phyloP scores from a whole-genome alignment of 1,139 yeast genomes.

The Suhomyces panamericanus region DNA sequence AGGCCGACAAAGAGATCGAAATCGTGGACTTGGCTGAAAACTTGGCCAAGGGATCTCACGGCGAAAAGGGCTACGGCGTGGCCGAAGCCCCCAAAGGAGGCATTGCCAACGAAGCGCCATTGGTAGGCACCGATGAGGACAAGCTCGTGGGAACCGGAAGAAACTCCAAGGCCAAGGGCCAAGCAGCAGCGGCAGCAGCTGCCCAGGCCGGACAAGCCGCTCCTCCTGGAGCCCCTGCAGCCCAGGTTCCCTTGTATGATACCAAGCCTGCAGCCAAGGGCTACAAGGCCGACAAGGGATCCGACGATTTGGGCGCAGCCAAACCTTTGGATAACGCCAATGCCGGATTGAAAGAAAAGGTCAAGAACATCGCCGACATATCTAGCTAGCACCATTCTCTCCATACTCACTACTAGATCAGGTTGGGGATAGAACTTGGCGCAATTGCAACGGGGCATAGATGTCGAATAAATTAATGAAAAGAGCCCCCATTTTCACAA shows the following conservation, averaged over 20 bases:
- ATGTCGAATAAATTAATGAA: too few relatives aligned
- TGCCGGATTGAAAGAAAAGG: constrained; percentile 1
- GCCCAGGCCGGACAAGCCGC: not conserved
- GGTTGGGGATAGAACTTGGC: not conserved
- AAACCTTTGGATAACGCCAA: constrained; percentile 2
- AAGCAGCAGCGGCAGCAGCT: constrained; percentile 1
- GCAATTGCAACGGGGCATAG: not conserved
- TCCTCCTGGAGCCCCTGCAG: not conserved
- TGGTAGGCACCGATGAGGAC: constrained; percentile 47
- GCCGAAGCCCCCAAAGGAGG: constrained; percentile 54
- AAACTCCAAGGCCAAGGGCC: constrained; percentile 14
- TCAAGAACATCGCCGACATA: constrained; percentile 7
- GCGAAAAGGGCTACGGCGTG: constrained; percentile 45
- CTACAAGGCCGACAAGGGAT: constrained; percentile 18
- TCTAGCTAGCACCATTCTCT: not conserved
- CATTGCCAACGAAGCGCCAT: constrained; percentile 48
- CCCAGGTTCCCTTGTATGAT: constrained; percentile 5
- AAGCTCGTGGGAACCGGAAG: constrained; percentile 29
- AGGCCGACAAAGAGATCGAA: constrained; percentile 32
- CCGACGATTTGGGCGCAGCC: constrained; percentile 2
- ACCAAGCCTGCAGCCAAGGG: constrained; percentile 12
- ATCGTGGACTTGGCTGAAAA: constrained; percentile 43
- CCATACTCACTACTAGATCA: not conserved
- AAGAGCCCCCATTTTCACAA: not conserved
- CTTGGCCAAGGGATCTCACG: constrained; percentile 44